phyloP scores from a whole-genome alignment of 2,329 filamentous ascomycete species.

The Chaetomiaceae sp. region DNA sequence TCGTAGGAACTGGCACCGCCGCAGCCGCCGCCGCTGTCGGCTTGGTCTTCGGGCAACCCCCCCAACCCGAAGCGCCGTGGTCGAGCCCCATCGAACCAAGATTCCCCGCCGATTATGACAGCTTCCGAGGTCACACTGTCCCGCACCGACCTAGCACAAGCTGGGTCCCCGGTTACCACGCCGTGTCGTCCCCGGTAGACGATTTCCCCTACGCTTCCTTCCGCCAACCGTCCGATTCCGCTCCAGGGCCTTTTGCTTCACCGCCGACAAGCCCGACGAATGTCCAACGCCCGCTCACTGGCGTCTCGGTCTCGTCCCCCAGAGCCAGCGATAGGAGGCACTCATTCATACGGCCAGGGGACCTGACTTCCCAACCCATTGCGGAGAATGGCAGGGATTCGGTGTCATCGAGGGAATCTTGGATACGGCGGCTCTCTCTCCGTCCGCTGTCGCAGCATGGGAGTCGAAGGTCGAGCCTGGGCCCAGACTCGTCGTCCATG shows the following conservation, averaged over 20 bases:
- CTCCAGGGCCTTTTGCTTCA: slow-evolving; percentile 23
- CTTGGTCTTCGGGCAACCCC: slow-evolving; percentile 53
- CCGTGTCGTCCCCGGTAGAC: slow-evolving; percentile 28
- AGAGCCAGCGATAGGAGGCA: slow-evolving; percentile 38
- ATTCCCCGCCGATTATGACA: slow-evolving; percentile 30
- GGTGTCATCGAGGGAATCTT: slow-evolving; percentile 59
- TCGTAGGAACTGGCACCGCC: slow-evolving; percentile 57
- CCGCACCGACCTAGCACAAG: slow-evolving; percentile 42
- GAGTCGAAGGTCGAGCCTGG: slow-evolving; percentile 59
- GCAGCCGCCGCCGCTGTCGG: slow-evolving; percentile 56
- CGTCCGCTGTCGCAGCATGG: slow-evolving; percentile 61
- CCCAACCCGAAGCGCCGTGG: slow-evolving; percentile 35
- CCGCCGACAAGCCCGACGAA: slow-evolving; percentile 29
- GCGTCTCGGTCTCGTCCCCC: slow-evolving; percentile 39
- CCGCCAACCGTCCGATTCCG: slow-evolving; percentile 22
- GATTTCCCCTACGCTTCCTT: slow-evolving; percentile 29
- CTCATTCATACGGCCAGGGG: slow-evolving; percentile 38
- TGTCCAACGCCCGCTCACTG: slow-evolving; percentile 30
- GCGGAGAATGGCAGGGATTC: slow-evolving; percentile 51
- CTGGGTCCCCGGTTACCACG: slow-evolving; percentile 33
- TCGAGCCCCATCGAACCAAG: slow-evolving; percentile 32
- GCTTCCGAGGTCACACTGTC: slow-evolving; percentile 26
- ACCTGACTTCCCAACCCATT: slow-evolving; percentile 34
- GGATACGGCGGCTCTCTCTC: slow-evolving; percentile 66
- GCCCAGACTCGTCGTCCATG: slow-evolving; percentile 61